Base-by-base conservation (phyloP, 2,329 filamentous ascomycete species). In the Microcera coccophila region DNA sequence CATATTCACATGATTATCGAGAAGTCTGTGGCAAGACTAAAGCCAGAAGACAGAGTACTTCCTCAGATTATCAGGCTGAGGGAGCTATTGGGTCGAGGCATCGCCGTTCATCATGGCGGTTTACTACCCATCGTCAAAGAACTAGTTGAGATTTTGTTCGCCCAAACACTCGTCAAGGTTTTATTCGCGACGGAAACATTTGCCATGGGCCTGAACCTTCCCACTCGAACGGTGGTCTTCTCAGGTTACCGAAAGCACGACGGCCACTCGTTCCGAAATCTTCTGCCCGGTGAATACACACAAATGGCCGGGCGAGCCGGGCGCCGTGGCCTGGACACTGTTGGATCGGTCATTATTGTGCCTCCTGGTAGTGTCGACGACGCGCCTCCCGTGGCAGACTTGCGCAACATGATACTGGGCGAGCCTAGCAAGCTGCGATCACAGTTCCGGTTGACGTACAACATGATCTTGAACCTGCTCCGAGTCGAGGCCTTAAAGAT, bases 101-200 rank as follows among this genome's bases (percentile, higher is more conserved):
- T 98, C 55, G 93, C 93, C 18, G 93, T 98, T 0, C 93, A 98
- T 60, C 93, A 98, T 61, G 91, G 93, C 50, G 93, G 93, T 26
- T 74, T 98, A 49, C 68, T 98, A 17, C 93, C 93, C 0, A 98
- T 98, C 50, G 90, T 97, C 55, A 98, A 98, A 65, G 93, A 98
- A 64, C 81, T 97, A 18, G 93, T 98, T 1, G 93, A 98, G 65
- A 95, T 98, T 40, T 69, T 98, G 14, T 98, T 98, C 57, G 91
- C 93, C 0, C 90, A 88, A 65, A 94, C 90, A 1, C 71, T 98
- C 42, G 93, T 98, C 45, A 98, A 98, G 67, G 87, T 98, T 3
- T 77, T 98, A 2, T 98, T 98, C 60, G 93, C 93, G 0, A 98
- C 93, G 0, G 93, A 98, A 64, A 98, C 93, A 0, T 98, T 98